Evolutionary conservation across 2,329 filamentous ascomycete genomes (phyloP).

Genomic region (Pestalotiopsis sp.): DNA sequence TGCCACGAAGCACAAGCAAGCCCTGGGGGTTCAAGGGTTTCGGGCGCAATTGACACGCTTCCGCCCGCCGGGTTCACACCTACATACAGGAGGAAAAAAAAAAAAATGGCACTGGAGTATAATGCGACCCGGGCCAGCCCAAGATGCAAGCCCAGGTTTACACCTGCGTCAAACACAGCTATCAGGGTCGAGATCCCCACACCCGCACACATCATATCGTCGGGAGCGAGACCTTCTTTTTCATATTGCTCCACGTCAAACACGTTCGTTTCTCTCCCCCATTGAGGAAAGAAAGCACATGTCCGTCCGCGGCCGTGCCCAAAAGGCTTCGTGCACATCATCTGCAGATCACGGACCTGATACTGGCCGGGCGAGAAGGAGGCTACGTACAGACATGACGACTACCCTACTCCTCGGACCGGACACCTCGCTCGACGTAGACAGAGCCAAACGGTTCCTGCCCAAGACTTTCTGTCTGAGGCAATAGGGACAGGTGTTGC

Average conservation of each 20-base stretch:
- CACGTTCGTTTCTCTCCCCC: neutral
- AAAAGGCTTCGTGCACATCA: neutral
- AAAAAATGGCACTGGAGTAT: neutral
- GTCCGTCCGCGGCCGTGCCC: neutral
- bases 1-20: neutral
- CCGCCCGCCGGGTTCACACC: neutral
- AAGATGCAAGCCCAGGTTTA: neutral
- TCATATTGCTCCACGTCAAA: neutral
- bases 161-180: neutral
- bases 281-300: neutral
- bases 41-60: neutral
- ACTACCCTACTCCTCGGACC: neutral
- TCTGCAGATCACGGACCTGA: neutral
- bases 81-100: neutral
- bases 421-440: neutral
- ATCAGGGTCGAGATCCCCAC: neutral
- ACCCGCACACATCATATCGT: neutral
- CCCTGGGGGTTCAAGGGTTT: neutral
- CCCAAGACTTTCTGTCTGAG: slow-evolving; percentile 1
- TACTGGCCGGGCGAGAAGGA: neutral
- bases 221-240: neutral
- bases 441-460: neutral
- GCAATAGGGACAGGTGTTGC: slow-evolving; percentile 1
- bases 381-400: neutral
- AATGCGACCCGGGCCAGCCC: neutral